Conservation (phyloP, 2,329 filamentous ascomycete genomes). For the Trichophyton benhamiae region DNA sequence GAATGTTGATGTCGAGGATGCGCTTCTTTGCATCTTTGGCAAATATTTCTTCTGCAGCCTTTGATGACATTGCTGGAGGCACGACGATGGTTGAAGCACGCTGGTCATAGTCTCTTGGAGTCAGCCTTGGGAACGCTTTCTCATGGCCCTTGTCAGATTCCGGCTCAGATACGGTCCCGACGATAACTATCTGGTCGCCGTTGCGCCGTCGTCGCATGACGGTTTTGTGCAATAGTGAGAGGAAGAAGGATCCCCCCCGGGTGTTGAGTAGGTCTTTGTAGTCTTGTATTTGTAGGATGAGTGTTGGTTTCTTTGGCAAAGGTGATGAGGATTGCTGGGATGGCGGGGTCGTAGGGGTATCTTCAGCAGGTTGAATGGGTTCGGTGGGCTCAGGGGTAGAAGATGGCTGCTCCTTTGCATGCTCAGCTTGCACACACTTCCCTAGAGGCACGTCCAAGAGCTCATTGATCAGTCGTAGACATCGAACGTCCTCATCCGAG, state of each 20-base stretch:
- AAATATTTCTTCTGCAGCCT: conserved; percentile 31
- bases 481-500: conserved; percentile 19
- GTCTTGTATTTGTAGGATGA: conserved; percentile 70
- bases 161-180: conserved; percentile 61
- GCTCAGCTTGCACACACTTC: neutral
- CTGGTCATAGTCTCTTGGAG: conserved; percentile 37
- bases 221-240: conserved; percentile 56
- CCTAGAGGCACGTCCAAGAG: conserved; percentile 20
- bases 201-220: conserved; percentile 60
- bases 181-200: conserved; percentile 59
- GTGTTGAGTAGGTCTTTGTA: conserved; percentile 64
- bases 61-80: conserved; percentile 36
- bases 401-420: neutral
- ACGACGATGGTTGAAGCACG: conserved; percentile 44
- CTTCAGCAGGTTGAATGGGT: neutral
- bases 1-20: conserved; percentile 47
- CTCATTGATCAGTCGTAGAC: conserved; percentile 26
- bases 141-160: conserved; percentile 38
- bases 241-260: conserved; percentile 54
- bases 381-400: neutral
- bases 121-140: conserved; percentile 32
- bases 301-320: conserved; percentile 22
- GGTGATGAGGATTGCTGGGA: neutral
- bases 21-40: conserved; percentile 38
- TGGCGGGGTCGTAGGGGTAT: neutral